Base-by-base conservation (phyloP, 331 rosid genomes). In the Cydonia oblonga region DNA sequence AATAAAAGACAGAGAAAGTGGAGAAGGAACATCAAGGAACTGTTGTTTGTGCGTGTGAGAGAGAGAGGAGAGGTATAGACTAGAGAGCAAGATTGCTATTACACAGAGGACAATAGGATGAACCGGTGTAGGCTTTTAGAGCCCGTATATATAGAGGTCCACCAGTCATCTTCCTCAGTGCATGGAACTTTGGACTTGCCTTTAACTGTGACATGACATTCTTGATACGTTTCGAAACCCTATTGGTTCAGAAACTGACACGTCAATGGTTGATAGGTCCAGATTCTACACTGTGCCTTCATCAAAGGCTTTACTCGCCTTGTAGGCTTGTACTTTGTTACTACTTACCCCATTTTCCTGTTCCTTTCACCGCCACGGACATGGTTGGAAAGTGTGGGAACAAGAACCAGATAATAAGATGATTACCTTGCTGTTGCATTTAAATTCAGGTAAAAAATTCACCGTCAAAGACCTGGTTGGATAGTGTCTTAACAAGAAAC, bases 91-190 rank as follows among this genome's bases (percentile, higher is more conserved):
- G n/a, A 2, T 12, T 53, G 3, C 12, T 11, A 51, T 5, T 12
- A 64, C 86, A 76, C 88, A 67, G 3, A 1, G 49, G 46, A 64
- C 5, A 11, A 12, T 42, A 5, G 18, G 75, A 2, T 72, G 84
- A 64, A 86, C 81, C 82, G 78, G 69, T 71, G 79, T 79, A 72
- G 68, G 63, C 74, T 64, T 23, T 49, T 1, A 23, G 72, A 77
- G 86, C 78, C 82, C 84, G 77, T 72, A 70, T 74, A 10, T 62
- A 63, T 75, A 75, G 81, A 75, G 33, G 1, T 60, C 20, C 62
- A 57, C 18, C 62, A 1, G 62, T 57, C 18, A 57, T 12, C 6
- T 26, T 57, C 18, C 35, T 26, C 57, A 62, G 32, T 26, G 44
- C 56, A 33, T 33, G 57, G 28, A 46, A 49, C 54, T n/a, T 58